Percentiles rank a stretch among this genome's conserved stretches.
phyloP scores from a whole-genome alignment of 192 early-diverging fungal species.

The Umbelopsis isabellina region DNA sequence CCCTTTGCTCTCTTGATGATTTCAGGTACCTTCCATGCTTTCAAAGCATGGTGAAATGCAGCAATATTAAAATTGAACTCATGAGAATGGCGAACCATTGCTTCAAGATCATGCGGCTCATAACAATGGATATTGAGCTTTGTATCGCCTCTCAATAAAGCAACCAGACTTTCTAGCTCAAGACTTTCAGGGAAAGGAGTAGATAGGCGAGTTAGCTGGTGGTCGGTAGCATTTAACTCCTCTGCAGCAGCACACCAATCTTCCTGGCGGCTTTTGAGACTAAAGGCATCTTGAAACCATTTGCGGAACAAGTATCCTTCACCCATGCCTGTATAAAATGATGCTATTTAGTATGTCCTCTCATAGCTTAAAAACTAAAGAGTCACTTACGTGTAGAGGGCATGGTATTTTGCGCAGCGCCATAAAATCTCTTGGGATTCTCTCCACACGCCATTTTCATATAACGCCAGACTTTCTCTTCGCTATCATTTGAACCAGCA shows the following conservation, averaged over 20 bases:
- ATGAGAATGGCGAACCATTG: constrained; percentile 55
- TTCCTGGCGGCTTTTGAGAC: constrained; percentile 47
- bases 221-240: constrained; percentile 28
- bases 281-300: constrained; percentile 45
- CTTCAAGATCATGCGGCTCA: constrained; percentile 59
- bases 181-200: constrained; percentile 52
- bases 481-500: constrained; percentile 39
- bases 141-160: constrained; percentile 58
- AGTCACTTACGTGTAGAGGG: constrained; percentile 42
- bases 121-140: constrained; percentile 62
- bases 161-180: constrained; percentile 54
- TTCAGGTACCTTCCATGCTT: constrained; percentile 58
- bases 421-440: constrained; percentile 58
- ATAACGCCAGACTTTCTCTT: constrained; percentile 51
- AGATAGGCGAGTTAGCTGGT: constrained; percentile 23
- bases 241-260: constrained; percentile 58
- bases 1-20: constrained; percentile 50
- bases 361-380: not conserved
- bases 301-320: constrained; percentile 48
- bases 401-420: constrained; percentile 28
- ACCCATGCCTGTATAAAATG: constrained; percentile 32
- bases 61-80: constrained; percentile 64
- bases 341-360: not conserved
- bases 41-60: constrained; percentile 67
- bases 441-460: constrained; percentile 79